phyloP scores from a whole-genome alignment of 768 basidiomycete genomes.

The Brasilioporus rufonigricans region DNA sequence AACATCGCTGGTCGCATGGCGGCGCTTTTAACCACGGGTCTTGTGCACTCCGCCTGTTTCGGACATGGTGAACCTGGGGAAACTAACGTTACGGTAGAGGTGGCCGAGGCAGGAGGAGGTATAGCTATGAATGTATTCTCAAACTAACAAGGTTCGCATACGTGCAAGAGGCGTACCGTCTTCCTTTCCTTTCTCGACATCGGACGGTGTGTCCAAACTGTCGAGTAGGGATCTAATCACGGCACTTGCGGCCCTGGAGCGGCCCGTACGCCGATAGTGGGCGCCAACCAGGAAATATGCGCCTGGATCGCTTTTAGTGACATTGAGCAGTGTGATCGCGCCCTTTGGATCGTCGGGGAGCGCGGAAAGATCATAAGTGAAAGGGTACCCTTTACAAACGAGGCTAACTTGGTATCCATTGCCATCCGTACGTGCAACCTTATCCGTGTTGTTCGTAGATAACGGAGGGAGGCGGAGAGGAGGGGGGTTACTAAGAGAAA shows the following conservation, averaged over 20 bases:
- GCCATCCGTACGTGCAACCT: not conserved
- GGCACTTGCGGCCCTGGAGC: conserved; percentile 28
- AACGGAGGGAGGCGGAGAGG: conserved; percentile 12
- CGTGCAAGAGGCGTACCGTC: conserved; percentile 26
- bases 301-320: conserved; percentile 32
- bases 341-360: conserved; percentile 32
- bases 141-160: conserved; percentile 11
- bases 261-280: conserved; percentile 34
- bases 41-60: conserved; percentile 6
- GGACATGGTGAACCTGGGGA: conserved; percentile 5
- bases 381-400: conserved; percentile 26
- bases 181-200: conserved; percentile 18
- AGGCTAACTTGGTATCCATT: conserved; percentile 23
- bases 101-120: conserved; percentile 7
- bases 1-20: conserved; percentile 28
- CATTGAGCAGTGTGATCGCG: conserved; percentile 24
- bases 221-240: conserved; percentile 28
- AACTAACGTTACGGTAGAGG: conserved; percentile 6
- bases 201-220: conserved; percentile 4
- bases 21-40: conserved; percentile 12
- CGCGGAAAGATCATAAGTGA: conserved; percentile 26
- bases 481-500: conserved; percentile 2
- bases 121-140: conserved; percentile 13
- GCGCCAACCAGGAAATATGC: conserved; percentile 31
- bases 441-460: conserved; percentile 6